Evolutionary conservation across 2,329 filamentous ascomycete species (phyloP).

Genomic region (Elsinoe necatrix): DNA sequence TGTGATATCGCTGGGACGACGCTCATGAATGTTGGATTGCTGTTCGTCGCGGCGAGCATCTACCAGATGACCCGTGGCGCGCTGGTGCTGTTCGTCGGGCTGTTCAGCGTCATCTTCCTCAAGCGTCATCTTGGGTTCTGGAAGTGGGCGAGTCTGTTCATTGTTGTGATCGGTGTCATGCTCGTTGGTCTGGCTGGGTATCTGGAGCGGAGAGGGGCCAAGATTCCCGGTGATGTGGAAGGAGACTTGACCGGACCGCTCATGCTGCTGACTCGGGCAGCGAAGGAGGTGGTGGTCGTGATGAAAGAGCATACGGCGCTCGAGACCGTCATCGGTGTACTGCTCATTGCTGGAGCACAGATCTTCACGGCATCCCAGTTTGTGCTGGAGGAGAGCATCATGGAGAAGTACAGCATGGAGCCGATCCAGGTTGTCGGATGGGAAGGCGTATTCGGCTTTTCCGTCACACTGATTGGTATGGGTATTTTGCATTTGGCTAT

Average conservation of each 20-base stretch:
- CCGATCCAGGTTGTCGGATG: conserved; percentile 89
- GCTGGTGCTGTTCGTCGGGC: conserved; percentile 85
- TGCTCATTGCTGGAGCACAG: conserved; percentile 87
- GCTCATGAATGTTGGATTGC: conserved; percentile 89
- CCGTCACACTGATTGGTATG: conserved; percentile 70
- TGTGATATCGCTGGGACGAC: conserved; percentile 95
- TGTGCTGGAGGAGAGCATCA: conserved; percentile 87
- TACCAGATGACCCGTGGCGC: conserved; percentile 98
- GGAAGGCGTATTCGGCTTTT: conserved; percentile 89
- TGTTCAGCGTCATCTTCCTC: conserved; percentile 90
- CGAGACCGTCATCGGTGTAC: conserved; percentile 69
- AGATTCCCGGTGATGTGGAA: conserved; percentile 24
- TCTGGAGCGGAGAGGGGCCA: conserved; percentile 57
- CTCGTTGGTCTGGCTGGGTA: conserved; percentile 84
- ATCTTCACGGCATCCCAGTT: conserved; percentile 97
- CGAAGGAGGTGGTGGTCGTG: conserved; percentile 33
- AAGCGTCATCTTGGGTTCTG: conserved; percentile 70
- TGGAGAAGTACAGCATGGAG: conserved; percentile 69
- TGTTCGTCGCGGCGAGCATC: conserved; percentile 91
- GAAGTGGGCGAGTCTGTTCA: conserved; percentile 82
- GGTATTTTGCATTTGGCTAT: conserved; percentile 67
- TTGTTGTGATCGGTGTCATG: conserved; percentile 81
- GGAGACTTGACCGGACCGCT: conserved; percentile 27
- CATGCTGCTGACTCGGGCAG: neutral
- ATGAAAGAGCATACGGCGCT: conserved; percentile 49